Base-by-base conservation (phyloP, 371 early-diverging fungal genomes). In the Mucor circinelloides region DNA sequence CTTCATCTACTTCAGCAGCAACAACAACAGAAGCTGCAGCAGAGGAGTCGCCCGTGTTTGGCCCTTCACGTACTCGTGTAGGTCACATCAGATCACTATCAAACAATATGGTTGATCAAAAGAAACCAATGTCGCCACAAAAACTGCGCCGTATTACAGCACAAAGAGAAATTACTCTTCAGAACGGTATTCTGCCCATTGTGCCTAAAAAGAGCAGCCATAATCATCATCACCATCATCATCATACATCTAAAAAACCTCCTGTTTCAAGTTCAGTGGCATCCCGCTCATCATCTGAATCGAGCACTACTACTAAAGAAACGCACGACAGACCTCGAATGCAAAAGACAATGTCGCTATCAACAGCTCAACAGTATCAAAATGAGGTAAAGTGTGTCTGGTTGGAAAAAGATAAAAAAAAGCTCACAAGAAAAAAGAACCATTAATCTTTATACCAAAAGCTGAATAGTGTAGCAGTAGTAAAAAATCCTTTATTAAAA, bases 61-160 rank as follows among this genome's bases (percentile, higher is more conserved):
- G 48, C 19, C 65, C 65, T 17, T 56, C 61, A 32, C 65, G 65
- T 32, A 59, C 42, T 27, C 42, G 34, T 9, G 52, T 52, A 17
- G 52, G 60, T 19, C 69, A 58, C 55, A 30, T 25, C 10, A 40
- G 66, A 19, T 66, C 70, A 23, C 57, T 65, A 31, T 70, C 70
- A 28, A 66, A 61, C 27, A 70, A 61, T 19, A 56, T 68, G 30
- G 27, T 58, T 19, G 63, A 58, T 30, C 52, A 59, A 27, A 66
- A 52, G 52, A 61, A 56, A 27, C 34, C n/a, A 12, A 58, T 58
- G 21, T 46, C 58, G 10, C 68, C 42, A 21, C 70, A 69, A 34
- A 60, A 57, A 32, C 54, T 70, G 48, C 71, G 71, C 54, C 62
- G 71, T n/a, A 58, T 66, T 21, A 62, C 62, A 62, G 71, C 50